phyloP scores from a whole-genome alignment of 371 early-diverging fungal species.

The Actinomucor elegans region DNA sequence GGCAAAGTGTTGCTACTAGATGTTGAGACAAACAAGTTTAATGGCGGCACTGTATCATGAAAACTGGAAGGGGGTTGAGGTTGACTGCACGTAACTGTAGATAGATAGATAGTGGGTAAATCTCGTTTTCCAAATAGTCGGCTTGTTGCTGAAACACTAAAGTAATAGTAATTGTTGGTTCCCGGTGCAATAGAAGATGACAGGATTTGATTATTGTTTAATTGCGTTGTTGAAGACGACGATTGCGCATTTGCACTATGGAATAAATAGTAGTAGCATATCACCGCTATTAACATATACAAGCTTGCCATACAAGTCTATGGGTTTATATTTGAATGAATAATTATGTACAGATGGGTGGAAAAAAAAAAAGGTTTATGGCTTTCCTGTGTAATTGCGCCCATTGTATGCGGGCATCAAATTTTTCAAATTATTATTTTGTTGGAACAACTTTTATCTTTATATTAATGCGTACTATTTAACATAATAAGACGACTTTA shows the following conservation, averaged over 20 bases:
- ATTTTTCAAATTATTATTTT: too few relatives aligned
- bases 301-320: too few relatives aligned
- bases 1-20: constrained; percentile 44
- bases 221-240: constrained; percentile 5
- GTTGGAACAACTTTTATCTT: too few relatives aligned
- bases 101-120: constrained; percentile 27
- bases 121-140: constrained; percentile 15
- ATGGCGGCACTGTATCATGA: constrained; percentile 32
- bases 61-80: constrained; percentile 29
- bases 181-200: constrained; percentile 6
- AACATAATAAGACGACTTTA: too few relatives aligned
- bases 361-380: too few relatives aligned
- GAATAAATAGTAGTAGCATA: not conserved
- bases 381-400: too few relatives aligned
- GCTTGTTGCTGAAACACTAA: constrained; percentile 8
- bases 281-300: too few relatives aligned
- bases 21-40: constrained; percentile 45
- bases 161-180: constrained; percentile 18
- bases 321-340: too few relatives aligned
- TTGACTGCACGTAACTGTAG: constrained; percentile 34
- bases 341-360: too few relatives aligned
- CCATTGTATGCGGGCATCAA: too few relatives aligned
- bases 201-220: constrained; percentile 13
- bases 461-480: too few relatives aligned
- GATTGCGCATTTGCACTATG: not conserved